Conservation (phyloP, 805 yeast species). For the Saturnispora galanensis region DNA sequence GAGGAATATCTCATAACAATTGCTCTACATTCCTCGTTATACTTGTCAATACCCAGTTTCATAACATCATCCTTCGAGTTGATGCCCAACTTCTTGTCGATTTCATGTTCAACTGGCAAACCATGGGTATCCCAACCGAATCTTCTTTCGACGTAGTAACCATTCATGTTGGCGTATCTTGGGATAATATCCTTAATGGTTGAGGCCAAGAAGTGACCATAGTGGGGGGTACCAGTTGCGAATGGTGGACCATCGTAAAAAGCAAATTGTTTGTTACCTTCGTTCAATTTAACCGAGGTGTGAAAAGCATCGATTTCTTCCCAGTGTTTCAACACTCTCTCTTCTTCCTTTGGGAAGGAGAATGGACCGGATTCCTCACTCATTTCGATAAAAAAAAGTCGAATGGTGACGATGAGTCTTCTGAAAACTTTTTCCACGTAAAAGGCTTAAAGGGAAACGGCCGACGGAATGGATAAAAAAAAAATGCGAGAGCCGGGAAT, state of each 20-base stretch:
- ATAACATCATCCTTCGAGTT: conserved; percentile 90
- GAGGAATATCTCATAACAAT: conserved; percentile 96
- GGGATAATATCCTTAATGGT: conserved; percentile 97
- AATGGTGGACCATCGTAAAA: conserved; percentile 99
- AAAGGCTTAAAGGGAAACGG: background rate
- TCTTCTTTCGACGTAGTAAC: conserved; percentile 90
- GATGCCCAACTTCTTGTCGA: conserved; percentile 93
- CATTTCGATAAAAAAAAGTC: background rate
- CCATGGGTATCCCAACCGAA: conserved; percentile 99
- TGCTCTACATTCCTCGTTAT: conserved; percentile 88
- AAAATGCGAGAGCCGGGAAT: conserved; percentile 17
- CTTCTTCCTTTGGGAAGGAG: conserved; percentile 86
- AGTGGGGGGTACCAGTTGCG: conserved; percentile 99
- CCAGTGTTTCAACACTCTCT: conserved; percentile 73
- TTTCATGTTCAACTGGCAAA: conserved; percentile 95
- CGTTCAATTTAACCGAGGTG: conserved; percentile 68
- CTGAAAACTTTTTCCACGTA: background rate
- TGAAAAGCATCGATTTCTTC: conserved; percentile 91
- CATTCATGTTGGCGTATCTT: conserved; percentile 96
- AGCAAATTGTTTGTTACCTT: conserved; percentile 80
- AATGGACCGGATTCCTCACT: conserved; percentile 30
- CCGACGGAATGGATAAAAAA: background rate
- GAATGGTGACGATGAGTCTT: background rate
- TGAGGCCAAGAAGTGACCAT: conserved; percentile 94
- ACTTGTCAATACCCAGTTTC: conserved; percentile 87